phyloP scores from a whole-genome alignment of 2,329 filamentous ascomycete genomes.

The Talaromyces funiculosus region DNA sequence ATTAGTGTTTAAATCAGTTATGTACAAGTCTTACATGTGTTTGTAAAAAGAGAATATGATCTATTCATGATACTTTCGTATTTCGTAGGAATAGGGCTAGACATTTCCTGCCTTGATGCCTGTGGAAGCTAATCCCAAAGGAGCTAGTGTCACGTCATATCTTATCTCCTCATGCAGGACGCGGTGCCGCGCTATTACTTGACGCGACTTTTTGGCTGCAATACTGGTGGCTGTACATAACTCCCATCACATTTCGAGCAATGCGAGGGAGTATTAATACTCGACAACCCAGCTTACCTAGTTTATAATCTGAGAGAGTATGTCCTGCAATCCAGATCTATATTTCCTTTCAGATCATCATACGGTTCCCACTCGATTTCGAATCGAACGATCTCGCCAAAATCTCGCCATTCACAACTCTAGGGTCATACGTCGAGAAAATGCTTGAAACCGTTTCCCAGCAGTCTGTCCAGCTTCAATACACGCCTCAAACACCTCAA shows the following conservation, averaged over 20 bases:
- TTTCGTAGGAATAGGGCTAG: neutral
- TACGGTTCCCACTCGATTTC: neutral
- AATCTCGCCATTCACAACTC: neutral
- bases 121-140: neutral
- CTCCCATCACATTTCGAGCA: neutral
- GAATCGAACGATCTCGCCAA: neutral
- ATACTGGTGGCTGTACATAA: slow-evolving; percentile 9
- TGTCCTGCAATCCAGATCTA: neutral
- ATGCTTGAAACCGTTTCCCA: slow-evolving; percentile 13
- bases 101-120: neutral
- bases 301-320: neutral
- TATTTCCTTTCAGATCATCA: neutral
- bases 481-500: neutral
- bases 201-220: slow-evolving; percentile 4
- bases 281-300: neutral
- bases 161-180: slow-evolving; percentile 1
- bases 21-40: neutral
- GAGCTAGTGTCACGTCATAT: neutral
- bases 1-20: neutral
- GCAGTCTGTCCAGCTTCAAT: slow-evolving; percentile 3
- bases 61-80: neutral
- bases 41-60: neutral
- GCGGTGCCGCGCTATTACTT: neutral
- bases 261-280: neutral
- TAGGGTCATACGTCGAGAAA: neutral